Evolutionary conservation across 345 rosid genomes (phyloP).

Genomic region (Lepidium sativum): DNA sequence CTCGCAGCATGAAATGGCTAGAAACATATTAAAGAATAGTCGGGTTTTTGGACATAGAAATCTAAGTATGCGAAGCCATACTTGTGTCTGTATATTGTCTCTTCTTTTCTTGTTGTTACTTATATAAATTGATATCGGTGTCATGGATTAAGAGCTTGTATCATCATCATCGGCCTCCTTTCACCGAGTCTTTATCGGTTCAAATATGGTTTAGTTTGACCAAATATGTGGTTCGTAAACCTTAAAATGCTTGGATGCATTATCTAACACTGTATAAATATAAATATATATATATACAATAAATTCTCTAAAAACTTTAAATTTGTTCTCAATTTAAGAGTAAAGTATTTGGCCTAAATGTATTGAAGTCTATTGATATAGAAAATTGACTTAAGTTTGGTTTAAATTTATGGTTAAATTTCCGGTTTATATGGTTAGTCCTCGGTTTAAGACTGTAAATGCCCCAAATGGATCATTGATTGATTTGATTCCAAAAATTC

Average conservation of each 20-base stretch:
- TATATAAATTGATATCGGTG: not conserved
- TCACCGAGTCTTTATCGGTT: not conserved
- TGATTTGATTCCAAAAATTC: not conserved
- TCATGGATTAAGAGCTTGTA: not conserved
- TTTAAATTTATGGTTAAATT: not conserved
- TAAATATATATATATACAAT: too few relatives aligned
- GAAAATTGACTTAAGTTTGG: not conserved
- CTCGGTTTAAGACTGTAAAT: not conserved
- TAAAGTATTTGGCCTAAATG: too few relatives aligned
- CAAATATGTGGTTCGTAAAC: not conserved
- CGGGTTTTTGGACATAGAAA: not conserved
- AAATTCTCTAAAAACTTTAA: too few relatives aligned
- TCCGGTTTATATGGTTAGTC: not conserved
- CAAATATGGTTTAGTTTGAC: not conserved
- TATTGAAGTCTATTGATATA: too few relatives aligned
- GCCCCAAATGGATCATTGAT: not conserved
- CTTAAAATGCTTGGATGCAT: too few relatives aligned
- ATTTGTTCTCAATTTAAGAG: too few relatives aligned
- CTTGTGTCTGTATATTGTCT: conserved; percentile 6
- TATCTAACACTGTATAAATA: too few relatives aligned
- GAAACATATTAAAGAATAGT: conserved; percentile 12
- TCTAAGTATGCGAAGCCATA: not conserved
- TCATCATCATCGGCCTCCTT: not conserved
- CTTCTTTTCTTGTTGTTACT: not conserved
- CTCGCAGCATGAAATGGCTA: conserved; percentile 44